These are phyloP conservation scores for Exophiala phaeomuriformis DNA, from an alignment of 2,329 filamentous ascomycete species.

Conservation along the genomic window DNA sequence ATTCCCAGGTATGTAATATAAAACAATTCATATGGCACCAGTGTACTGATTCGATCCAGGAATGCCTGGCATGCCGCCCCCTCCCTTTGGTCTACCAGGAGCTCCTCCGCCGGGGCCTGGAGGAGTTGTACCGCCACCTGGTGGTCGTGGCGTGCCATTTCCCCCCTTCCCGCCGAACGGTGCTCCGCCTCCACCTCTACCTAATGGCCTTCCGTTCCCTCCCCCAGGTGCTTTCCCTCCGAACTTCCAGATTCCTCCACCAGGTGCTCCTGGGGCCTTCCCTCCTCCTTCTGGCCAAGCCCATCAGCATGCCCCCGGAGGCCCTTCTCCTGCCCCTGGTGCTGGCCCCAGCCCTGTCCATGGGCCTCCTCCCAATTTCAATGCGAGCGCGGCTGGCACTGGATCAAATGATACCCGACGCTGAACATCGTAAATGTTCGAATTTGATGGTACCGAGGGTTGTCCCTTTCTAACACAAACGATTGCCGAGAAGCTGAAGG, in stretches of 20 bases:
- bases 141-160: slow-evolving; percentile 45
- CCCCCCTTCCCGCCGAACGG: slow-evolving; percentile 48
- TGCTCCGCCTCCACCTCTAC: slow-evolving; percentile 36
- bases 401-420: slow-evolving; percentile 22
- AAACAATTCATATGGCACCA: too few relatives aligned
- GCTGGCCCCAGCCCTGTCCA: slow-evolving; percentile 20
- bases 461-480: too few relatives aligned
- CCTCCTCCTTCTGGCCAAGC: slow-evolving; percentile 31
- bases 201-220: slow-evolving; percentile 40
- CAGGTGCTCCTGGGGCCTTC: slow-evolving; percentile 31
- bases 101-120: slow-evolving; percentile 33
- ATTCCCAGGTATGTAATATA: slow-evolving; percentile 59
- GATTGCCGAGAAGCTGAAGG: too few relatives aligned
- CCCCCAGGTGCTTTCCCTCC: slow-evolving; percentile 45
- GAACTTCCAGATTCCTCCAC: slow-evolving; percentile 45
- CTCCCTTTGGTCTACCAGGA: slow-evolving; percentile 51
- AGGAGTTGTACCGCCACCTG: slow-evolving; percentile 47
- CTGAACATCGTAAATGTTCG: slow-evolving; percentile 1
- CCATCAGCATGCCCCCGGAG: slow-evolving; percentile 23
- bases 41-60: not conserved
- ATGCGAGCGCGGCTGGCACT: slow-evolving; percentile 14
- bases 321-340: slow-evolving; percentile 28
- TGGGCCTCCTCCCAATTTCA: slow-evolving; percentile 26
- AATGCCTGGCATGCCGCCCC: slow-evolving; percentile 43
- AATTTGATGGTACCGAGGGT: too few relatives aligned